A percentile compares a stretch with the other conserved stretches of the same genome.
Conservation (phyloP, 2,329 filamentous ascomycete species). For the Penicillium sp. region DNA sequence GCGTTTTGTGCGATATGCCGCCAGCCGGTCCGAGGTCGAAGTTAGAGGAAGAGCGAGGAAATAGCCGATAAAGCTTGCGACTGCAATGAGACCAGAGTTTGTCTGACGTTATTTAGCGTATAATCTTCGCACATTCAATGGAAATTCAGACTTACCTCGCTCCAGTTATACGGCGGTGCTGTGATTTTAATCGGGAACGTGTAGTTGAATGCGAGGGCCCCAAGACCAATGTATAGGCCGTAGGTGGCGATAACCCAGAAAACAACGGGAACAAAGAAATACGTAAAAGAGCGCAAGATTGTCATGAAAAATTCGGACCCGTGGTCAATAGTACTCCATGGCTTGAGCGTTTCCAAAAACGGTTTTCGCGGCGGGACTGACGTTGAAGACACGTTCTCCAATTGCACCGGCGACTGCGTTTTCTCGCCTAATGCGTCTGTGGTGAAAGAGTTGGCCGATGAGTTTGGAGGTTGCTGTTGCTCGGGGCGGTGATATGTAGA, state of each 20-base stretch:
- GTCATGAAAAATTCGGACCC: conserved; percentile 53
- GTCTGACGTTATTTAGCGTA: conserved; percentile 28
- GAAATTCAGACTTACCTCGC: conserved; percentile 33
- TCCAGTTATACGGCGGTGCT: conserved; percentile 53
- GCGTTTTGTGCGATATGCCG: conserved; percentile 41
- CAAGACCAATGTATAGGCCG: conserved; percentile 55
- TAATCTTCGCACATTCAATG: not conserved
- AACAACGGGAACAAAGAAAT: conserved; percentile 54
- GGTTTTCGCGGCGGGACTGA: conserved; percentile 44
- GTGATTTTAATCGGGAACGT: conserved; percentile 55
- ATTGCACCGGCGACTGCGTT: conserved; percentile 16
- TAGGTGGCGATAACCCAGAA: conserved; percentile 58
- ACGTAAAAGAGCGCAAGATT: conserved; percentile 52
- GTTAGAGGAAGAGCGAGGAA: conserved; percentile 52
- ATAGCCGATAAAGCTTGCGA: conserved; percentile 43
- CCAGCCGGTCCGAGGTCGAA: conserved; percentile 45
- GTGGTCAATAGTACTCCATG: conserved; percentile 49
- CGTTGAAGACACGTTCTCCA: conserved; percentile 28
- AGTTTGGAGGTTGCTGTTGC: conserved; percentile 25
- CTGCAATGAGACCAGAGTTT: conserved; percentile 52
- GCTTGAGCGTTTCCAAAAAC: conserved; percentile 49
- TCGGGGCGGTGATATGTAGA: conserved; percentile 56
- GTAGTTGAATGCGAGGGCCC: conserved; percentile 56
- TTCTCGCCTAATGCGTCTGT: not conserved
- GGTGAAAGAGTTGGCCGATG: conserved; percentile 9